Base-by-base conservation (phyloP, 257 asterid species). In the Penstemon newberryi region DNA sequence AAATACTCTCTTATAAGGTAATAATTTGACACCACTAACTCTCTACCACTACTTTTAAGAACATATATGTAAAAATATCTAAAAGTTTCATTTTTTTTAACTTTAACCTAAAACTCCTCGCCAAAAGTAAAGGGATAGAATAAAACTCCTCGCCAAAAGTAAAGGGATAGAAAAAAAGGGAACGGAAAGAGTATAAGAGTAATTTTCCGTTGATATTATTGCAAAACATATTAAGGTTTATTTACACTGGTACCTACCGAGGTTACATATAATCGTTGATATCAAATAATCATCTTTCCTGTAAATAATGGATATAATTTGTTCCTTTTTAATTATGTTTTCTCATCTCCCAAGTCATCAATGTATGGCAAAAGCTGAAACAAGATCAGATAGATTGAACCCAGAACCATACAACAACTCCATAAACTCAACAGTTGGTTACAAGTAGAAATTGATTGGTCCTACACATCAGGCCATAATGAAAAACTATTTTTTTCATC, bases 391-490 rank as follows among this genome's bases (percentile, higher is more conserved):
- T 5, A 39, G 68, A 61, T 33, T 56, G 65, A 63, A 67, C 54
- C 70, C 68, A 36, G 59, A 65, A 39, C 53, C 60, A 69, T 63
- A 58, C 54, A 65, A 67, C 56, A 54, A 69, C 55, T 58, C 50
- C 59, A 55, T 44, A 71, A 63, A 70, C 69, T 55, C 66, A 71
- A 68, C 33, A 25, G 33, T 41, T 39, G n/a, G 70, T 54, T 74
- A 59, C 73, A 69, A 73, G 50, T 8, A 56, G 70, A 82, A 65
- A 72, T 67, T 39, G 60, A 75, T 75, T 75, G 80, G 83, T 78
- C 75, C 81, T 62, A 70, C 60, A 18, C 57, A 18, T 76, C 66
- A 71, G 82, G 82, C 81, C 77, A 67, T 43, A 80, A 69, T 57
- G 78, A 61, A 71, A 69, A 50, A 62, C 57, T 60, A 45, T n/a